Conservation (phyloP, 139 green algal species). For the Pseudopediastrum boryanum region DNA sequence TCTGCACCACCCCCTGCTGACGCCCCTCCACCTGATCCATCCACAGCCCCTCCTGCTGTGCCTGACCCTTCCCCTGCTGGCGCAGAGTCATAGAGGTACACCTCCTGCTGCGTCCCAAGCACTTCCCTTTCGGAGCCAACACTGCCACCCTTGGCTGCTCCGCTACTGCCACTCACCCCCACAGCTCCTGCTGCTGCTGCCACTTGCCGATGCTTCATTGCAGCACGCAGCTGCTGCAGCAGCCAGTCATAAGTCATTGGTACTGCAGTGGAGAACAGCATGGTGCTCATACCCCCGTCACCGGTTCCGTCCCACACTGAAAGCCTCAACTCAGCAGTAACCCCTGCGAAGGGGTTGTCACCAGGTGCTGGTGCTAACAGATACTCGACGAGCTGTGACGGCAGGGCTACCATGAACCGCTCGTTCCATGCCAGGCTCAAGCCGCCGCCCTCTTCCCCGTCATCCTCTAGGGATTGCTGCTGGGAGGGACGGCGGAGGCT, state of each 20-base stretch:
- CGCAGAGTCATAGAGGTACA: not conserved
- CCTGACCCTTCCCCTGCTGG: not conserved
- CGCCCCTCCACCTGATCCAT: not conserved
- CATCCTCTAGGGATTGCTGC: no score
- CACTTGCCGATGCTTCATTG: slow-evolving; percentile 21
- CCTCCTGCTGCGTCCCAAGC: not conserved
- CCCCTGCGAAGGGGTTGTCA: slow-evolving; percentile 51
- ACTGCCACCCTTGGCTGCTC: not conserved
- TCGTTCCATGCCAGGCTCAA: slow-evolving; percentile 54
- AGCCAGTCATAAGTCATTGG: slow-evolving; percentile 46
- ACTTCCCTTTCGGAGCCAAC: not conserved
- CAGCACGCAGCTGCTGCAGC: slow-evolving; percentile 28
- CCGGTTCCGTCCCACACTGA: slow-evolving; percentile 49
- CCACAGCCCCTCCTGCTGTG: slow-evolving; percentile 3
- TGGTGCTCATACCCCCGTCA: slow-evolving; percentile 31
- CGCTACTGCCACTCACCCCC: not conserved
- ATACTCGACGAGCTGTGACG: slow-evolving; percentile 47
- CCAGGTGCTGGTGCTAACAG: slow-evolving; percentile 50
- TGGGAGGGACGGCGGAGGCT: not conserved
- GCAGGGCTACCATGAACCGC: slow-evolving; percentile 67
- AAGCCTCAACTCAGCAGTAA: slow-evolving; percentile 41
- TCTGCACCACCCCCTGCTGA: not conserved
- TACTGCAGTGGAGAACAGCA: slow-evolving; percentile 37
- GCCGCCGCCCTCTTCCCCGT: not conserved
- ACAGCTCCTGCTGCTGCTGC: slow-evolving; percentile 7